Evolutionary conservation across 495 filamentous ascomycete species (phyloP), one percentile per base, ranked within the genome.

Genomic region (Penicillium coffeae): DNA sequence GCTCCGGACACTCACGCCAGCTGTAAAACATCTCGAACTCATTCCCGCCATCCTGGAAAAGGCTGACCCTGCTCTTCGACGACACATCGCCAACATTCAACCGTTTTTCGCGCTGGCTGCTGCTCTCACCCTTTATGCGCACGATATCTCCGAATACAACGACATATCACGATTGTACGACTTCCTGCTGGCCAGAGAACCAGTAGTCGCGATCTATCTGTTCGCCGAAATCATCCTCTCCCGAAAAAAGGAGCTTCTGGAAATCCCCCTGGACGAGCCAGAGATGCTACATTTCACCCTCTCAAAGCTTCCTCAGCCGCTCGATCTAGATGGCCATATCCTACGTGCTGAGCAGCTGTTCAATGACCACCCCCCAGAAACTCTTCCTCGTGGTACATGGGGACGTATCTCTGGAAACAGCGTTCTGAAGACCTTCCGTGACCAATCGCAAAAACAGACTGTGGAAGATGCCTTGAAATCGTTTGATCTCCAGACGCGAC

Each of bases 201-300:
- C 91, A 7, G 85, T 86, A 30, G 89, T 96, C 51, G 81, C 85
- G 19, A 73, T 97, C 13, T 98, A 98, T 65, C 75, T 97, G 21
- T 96, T 95, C 67, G 89, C 90, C 14, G 85, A 89, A 56, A 90
- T 95, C 45, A 80, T 96, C 18, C 74, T 94, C 10, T 80, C 82
- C 16, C 83, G 93, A 19, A 84, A 84, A 43, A 79, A 80, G 21
- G 89, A 96, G 61, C 75, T 98, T 1, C 76, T 97, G 47, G 86
- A 87, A 22, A 88, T 89, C 10, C 84, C 88, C 0, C 63, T 72
- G 14, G 87, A 95, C 42, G 93, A 98, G 61, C 87, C 89, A 10
- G 94, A 96, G 59, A 95, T 98, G 83, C 79, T 98, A 14, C 90
- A 95, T 65, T 88, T 83, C 38, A 83, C 86, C 5, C 78, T 98